A percentile compares a stretch with the other conserved stretches of the same genome.
Conservation (phyloP, 2,329 filamentous ascomycete species). For the Talaromyces sp. region DNA sequence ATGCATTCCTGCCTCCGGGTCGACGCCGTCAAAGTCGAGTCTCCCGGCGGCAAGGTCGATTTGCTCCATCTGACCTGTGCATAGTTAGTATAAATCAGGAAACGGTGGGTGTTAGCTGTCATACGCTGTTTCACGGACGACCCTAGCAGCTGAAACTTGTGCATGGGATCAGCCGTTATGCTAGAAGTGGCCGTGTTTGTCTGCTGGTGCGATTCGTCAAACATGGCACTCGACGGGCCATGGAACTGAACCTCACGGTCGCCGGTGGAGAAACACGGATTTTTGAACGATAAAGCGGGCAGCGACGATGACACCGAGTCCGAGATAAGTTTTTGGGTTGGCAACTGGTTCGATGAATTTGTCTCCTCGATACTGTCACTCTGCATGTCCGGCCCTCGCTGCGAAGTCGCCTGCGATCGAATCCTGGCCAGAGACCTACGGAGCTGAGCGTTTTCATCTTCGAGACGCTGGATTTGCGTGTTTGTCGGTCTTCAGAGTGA, state of each 20-base stretch:
- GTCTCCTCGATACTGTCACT: not conserved
- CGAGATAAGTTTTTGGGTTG: not conserved
- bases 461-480: constrained; percentile 19
- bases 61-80: constrained; percentile 43
- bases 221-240: constrained; percentile 8
- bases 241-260: constrained; percentile 7
- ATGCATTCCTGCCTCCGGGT: constrained; percentile 48
- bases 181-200: not conserved
- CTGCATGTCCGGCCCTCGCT: not conserved
- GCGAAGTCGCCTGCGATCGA: not conserved
- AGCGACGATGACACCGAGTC: not conserved
- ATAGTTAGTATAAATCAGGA: not conserved
- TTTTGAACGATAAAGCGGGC: not conserved
- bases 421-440: constrained; percentile 13
- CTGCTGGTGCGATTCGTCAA: constrained; percentile 5
- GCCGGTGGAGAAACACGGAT: constrained; percentile 10
- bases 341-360: not conserved
- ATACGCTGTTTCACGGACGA: constrained; percentile 19
- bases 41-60: constrained; percentile 41
- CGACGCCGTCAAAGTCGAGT: constrained; percentile 52
- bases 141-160: constrained; percentile 16
- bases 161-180: not conserved
- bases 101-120: not conserved
- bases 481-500: constrained; percentile 19
- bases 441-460: constrained; percentile 20